Conservation (phyloP, 116 monocot species). For the Phalaenopsis hybrid region DNA sequence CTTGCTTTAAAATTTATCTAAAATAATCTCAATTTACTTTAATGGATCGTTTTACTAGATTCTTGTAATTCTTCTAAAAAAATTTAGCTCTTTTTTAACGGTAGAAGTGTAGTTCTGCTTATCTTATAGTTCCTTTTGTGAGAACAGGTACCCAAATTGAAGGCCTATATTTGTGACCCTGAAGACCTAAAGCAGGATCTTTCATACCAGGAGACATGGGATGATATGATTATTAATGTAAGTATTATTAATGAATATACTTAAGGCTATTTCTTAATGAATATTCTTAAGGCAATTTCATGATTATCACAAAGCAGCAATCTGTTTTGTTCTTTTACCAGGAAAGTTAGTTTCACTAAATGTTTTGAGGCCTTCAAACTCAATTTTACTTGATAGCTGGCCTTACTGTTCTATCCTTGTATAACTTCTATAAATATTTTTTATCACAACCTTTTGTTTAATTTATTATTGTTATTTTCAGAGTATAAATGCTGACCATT, state of each 20-base stretch:
- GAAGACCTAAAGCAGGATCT: slow-evolving; percentile 82
- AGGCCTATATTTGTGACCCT: slow-evolving; percentile 84
- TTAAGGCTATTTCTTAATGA: no score
- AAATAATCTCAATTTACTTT: neutral
- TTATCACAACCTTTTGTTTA: neutral
- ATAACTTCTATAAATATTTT: neutral
- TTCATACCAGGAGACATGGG: slow-evolving; percentile 91
- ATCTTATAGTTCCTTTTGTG: slow-evolving; percentile 25
- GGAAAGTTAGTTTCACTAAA: neutral
- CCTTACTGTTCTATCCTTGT: neutral
- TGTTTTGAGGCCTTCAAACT: neutral
- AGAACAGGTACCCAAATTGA: slow-evolving; percentile 92
- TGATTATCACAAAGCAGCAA: neutral
- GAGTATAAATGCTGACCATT: neutral
- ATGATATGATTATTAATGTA: slow-evolving; percentile 93
- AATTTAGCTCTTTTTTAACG: neutral
- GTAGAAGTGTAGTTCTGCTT: neutral
- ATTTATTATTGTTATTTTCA: neutral
- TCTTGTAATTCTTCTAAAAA: neutral
- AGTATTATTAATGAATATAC: slow-evolving; percentile 14
- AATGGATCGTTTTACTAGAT: neutral
- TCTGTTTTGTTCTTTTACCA: neutral
- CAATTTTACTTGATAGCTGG: neutral
- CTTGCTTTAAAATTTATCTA: neutral
- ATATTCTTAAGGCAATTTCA: neutral